phyloP scores from a whole-genome alignment of 768 basidiomycete genomes.

The Lentinula sp. region DNA sequence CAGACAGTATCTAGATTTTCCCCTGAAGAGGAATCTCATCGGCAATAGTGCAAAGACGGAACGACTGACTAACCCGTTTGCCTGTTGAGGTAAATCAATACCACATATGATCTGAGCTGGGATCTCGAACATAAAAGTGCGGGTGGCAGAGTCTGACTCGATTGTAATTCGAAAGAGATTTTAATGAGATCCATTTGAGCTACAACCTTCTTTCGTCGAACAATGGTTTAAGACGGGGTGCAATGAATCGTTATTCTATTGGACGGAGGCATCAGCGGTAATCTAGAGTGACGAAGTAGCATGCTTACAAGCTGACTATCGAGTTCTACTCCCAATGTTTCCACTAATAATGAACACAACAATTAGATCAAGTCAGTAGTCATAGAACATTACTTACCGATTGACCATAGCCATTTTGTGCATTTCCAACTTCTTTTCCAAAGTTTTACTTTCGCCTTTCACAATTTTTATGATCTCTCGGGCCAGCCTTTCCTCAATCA shows the following conservation, averaged over 20 bases:
- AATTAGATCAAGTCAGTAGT: conserved; percentile 2
- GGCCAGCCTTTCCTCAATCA: conserved; percentile 66
- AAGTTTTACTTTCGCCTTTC: conserved; percentile 52
- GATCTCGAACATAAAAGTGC: background rate
- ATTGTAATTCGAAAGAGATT: background rate
- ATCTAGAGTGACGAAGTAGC: background rate
- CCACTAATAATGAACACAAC: background rate
- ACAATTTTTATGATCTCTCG: conserved; percentile 70
- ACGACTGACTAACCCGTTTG: too few species aligned
- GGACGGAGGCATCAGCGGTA: too few species aligned
- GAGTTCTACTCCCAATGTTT: background rate
- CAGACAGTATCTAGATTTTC: too few species aligned
- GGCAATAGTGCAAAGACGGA: too few species aligned
- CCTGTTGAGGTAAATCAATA: too few species aligned
- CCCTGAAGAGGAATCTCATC: too few species aligned
- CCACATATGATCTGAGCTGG: background rate
- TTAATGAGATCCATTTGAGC: background rate
- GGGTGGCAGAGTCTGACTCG: background rate
- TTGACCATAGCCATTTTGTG: conserved; percentile 74
- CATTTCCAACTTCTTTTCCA: conserved; percentile 54
- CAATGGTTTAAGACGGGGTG: too few species aligned
- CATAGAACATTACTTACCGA: conserved; percentile 50
- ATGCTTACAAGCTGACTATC: background rate
- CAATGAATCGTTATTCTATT: too few species aligned
- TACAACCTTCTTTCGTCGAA: background rate